Conservation (phyloP, 192 early-diverging fungal genomes). For the Entomortierella parvispora region DNA sequence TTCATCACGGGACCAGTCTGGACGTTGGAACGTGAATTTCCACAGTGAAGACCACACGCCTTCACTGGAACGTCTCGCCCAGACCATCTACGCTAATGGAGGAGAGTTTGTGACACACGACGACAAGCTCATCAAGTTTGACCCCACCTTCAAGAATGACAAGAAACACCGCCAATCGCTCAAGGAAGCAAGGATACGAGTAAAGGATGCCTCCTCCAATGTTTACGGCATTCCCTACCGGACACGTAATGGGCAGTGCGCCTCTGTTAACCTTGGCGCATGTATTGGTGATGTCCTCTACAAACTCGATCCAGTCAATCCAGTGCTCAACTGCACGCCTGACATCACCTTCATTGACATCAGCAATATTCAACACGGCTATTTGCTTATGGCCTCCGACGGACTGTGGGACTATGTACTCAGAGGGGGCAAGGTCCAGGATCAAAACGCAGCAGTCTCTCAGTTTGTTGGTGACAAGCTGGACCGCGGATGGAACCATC, state of each 20-base stretch:
- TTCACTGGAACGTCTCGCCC: conserved; percentile 63
- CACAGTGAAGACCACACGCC: conserved; percentile 68
- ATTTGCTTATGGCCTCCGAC: conserved; percentile 66
- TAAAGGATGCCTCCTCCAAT: conserved; percentile 51
- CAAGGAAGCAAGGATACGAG: conserved; percentile 65
- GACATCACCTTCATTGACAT: conserved; percentile 64
- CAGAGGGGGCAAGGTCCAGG: conserved; percentile 56
- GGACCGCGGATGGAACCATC: conserved; percentile 61
- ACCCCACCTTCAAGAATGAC: conserved; percentile 55
- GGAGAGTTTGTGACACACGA: conserved; percentile 68
- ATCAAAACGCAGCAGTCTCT: conserved; percentile 61
- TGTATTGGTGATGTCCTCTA: conserved; percentile 68
- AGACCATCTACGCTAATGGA: conserved; percentile 64
- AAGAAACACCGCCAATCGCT: conserved; percentile 59
- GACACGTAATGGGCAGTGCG: conserved; percentile 42
- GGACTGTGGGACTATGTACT: conserved; percentile 66
- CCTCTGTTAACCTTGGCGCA: conserved; percentile 62
- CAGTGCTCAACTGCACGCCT: conserved; percentile 59
- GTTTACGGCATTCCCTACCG: conserved; percentile 48
- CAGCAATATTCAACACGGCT: conserved; percentile 38
- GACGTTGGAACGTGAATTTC: conserved; percentile 63
- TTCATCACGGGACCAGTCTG: conserved; percentile 29
- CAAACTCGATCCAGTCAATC: conserved; percentile 58
- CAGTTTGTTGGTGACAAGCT: conserved; percentile 59
- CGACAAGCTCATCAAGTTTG: conserved; percentile 64